These are phyloP conservation scores for Cerrena zonata DNA, from an alignment of 1,284 basidiomycete species.

Conservation along the genomic window DNA sequence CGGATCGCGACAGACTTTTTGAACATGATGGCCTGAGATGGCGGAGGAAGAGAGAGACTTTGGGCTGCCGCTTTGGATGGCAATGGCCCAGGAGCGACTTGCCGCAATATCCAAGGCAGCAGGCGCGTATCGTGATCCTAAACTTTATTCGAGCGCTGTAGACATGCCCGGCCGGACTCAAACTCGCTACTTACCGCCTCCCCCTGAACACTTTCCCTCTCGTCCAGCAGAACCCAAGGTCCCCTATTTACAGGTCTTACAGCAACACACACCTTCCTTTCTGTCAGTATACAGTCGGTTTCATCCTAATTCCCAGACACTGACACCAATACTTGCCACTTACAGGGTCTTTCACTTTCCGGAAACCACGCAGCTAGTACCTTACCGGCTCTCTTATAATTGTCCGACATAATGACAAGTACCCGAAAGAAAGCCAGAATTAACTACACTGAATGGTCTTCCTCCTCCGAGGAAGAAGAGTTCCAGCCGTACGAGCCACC, in stretches of 20 bases:
- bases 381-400: not conserved
- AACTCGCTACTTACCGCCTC: not conserved
- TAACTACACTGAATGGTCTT: not conserved
- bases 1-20: conserved; percentile 43
- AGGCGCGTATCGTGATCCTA: conserved; percentile 4
- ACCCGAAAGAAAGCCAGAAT: not conserved
- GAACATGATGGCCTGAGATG: conserved; percentile 39
- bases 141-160: conserved; percentile 5
- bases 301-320: too few species aligned
- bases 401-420: not conserved
- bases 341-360: too few species aligned
- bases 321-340: too few species aligned
- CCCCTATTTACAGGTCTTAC: not conserved
- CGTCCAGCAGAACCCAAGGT: not conserved
- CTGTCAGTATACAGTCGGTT: not conserved
- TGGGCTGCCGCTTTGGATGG: not conserved
- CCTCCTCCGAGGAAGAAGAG: not conserved
- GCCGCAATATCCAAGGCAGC: not conserved
- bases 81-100: not conserved
- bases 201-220: not conserved
- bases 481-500: not conserved
- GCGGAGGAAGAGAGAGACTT: not conserved
- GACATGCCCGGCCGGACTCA: not conserved
- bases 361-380: not conserved
- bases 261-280: not conserved